phyloP scores from a whole-genome alignment of 2,329 filamentous ascomycete species.

The Sporothrix sp. region DNA sequence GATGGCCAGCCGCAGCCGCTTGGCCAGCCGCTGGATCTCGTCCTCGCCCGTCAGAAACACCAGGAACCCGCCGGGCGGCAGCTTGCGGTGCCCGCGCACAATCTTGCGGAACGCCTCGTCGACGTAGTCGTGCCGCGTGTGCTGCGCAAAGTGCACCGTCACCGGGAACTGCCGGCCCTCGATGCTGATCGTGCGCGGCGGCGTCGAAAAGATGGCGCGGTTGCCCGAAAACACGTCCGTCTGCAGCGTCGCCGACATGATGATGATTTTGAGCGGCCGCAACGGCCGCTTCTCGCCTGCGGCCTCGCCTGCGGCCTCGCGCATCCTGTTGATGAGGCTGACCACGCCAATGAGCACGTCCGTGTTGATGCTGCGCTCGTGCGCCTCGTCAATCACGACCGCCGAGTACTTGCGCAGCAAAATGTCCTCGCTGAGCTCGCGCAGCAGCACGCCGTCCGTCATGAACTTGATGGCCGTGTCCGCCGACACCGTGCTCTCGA shows the following conservation, averaged over 20 bases:
- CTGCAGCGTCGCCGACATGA: conserved; percentile 94
- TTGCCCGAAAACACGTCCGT: conserved; percentile 89
- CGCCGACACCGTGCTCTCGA: conserved; percentile 70
- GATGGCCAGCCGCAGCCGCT: conserved; percentile 61
- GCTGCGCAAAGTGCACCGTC: conserved; percentile 76
- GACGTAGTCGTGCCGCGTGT: conserved; percentile 77
- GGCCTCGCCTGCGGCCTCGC: conserved; percentile 38
- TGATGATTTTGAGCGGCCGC: conserved; percentile 80
- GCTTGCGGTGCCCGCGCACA: conserved; percentile 73
- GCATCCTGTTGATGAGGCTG: conserved; percentile 78
- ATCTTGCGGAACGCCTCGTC: conserved; percentile 87
- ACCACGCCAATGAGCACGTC: conserved; percentile 98
- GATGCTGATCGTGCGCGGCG: conserved; percentile 77
- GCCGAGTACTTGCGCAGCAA: conserved; percentile 81
- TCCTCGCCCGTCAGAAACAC: conserved; percentile 92
- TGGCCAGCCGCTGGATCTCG: conserved; percentile 79
- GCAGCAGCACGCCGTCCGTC: conserved; percentile 91
- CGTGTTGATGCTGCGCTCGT: conserved; percentile 94
- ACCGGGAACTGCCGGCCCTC: conserved; percentile 90
- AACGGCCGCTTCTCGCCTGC: conserved; percentile 48
- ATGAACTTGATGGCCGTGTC: conserved; percentile 96
- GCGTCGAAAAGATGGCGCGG: conserved; percentile 60
- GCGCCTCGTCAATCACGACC: conserved; percentile 91
- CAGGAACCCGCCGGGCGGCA: conserved; percentile 82
- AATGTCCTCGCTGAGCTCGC: conserved; percentile 86